Percentiles rank a stretch among this genome's conserved stretches.
phyloP scores from a whole-genome alignment of 129 eudicot genomes.

The Chrysanthemum lavandulifolium region DNA sequence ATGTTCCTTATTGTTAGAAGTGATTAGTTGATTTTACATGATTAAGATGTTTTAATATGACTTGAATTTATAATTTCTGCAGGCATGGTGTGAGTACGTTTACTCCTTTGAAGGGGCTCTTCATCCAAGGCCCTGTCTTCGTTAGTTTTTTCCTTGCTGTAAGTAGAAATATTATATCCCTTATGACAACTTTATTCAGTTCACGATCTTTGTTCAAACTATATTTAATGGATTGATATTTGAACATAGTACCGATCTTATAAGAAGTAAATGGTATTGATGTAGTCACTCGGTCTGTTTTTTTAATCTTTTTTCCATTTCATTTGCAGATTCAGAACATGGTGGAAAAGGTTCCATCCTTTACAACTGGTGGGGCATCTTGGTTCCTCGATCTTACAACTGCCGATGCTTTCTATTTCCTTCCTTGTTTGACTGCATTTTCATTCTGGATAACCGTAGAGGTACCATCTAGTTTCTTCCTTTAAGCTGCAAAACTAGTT shows the following conservation, averaged over 20 bases:
- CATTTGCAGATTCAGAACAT: conserved; percentile 69
- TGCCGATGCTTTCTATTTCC: conserved; percentile 67
- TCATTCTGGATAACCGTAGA: conserved; percentile 80
- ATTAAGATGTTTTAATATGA: not conserved
- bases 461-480: conserved; percentile 40
- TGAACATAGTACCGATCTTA: not conserved
- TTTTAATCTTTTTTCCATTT: not conserved
- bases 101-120: conserved; percentile 80
- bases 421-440: conserved; percentile 76
- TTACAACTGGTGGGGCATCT: conserved; percentile 67
- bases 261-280: conserved; percentile 11
- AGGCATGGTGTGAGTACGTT: conserved; percentile 88
- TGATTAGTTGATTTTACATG: conserved; percentile 3
- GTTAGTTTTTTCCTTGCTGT: conserved; percentile 86
- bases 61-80: conserved; percentile 17
- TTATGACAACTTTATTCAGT: conserved; percentile 1
- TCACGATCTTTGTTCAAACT: not conserved
- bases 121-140: conserved; percentile 78
- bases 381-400: conserved; percentile 94
- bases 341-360: conserved; percentile 93
- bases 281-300: conserved; percentile 1
- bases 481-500: not conserved
- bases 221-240: not conserved
- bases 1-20: conserved; percentile 2
- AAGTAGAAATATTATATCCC: conserved; percentile 34